Evolutionary conservation across 768 basidiomycete species (phyloP).

Genomic region (Sarcodon sp.): DNA sequence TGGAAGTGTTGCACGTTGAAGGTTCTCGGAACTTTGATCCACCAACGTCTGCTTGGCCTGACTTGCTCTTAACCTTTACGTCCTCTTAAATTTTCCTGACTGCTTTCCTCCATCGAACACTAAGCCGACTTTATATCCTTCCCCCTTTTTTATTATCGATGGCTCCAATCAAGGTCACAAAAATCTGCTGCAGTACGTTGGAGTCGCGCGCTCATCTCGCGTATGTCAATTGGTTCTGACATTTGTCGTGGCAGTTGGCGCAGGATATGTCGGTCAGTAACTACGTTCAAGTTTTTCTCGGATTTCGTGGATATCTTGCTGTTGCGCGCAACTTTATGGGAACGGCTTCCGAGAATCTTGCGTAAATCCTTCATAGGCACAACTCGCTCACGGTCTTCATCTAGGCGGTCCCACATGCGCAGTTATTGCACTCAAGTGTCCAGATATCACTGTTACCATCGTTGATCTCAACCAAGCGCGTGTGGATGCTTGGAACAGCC

Average conservation of each 20-base stretch:
- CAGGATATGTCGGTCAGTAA: slow-evolving; percentile 82
- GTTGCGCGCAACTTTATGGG: neutral
- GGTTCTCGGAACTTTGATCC: too few relatives aligned
- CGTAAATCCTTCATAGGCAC: neutral
- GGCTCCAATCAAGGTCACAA: slow-evolving; percentile 53
- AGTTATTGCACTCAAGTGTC: slow-evolving; percentile 88
- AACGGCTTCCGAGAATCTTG: neutral
- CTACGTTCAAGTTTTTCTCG: neutral
- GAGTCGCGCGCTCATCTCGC: slow-evolving; percentile 9
- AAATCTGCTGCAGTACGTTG: slow-evolving; percentile 80
- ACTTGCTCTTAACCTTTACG: too few relatives aligned
- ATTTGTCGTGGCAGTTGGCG: slow-evolving; percentile 42
- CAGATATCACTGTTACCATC: slow-evolving; percentile 89
- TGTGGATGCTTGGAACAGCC: slow-evolving; percentile 93
- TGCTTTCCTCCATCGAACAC: too few relatives aligned
- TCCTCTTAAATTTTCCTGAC: neutral
- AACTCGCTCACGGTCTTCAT: neutral
- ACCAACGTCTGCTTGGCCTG: too few relatives aligned
- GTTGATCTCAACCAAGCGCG: slow-evolving; percentile 94
- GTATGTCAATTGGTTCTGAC: slow-evolving; percentile 6
- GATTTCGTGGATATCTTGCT: neutral
- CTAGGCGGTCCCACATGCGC: slow-evolving; percentile 91
- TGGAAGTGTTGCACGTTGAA: too few relatives aligned
- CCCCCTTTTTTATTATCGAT: slow-evolving; percentile 17
- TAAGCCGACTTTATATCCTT: neutral